These are phyloP conservation scores for Hemileccinum rubropunctum DNA, from an alignment of 768 basidiomycete species.

Conservation along the genomic window DNA sequence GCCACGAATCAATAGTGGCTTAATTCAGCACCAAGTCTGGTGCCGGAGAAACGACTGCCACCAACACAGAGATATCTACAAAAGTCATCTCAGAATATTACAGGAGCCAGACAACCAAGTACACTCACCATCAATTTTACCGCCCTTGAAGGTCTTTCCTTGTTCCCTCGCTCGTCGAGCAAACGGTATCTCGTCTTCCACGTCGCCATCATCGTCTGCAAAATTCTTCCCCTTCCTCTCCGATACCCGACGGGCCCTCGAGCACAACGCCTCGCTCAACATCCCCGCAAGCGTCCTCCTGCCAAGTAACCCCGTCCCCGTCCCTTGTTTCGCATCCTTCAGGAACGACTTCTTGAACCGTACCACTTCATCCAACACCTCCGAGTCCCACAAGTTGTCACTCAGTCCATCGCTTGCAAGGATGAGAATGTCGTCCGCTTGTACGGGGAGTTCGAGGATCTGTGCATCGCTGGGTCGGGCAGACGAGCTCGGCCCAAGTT, in stretches of 20 bases:
- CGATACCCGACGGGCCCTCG: constrained; percentile 68
- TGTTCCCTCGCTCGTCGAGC: constrained; percentile 73
- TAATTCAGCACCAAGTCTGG: constrained; percentile 21
- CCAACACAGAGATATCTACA: constrained; percentile 63
- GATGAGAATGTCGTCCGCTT: constrained; percentile 72
- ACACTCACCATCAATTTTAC: constrained; percentile 78
- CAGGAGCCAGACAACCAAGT: not conserved
- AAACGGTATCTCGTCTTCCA: constrained; percentile 71
- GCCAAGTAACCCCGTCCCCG: constrained; percentile 34
- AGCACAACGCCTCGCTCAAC: constrained; percentile 79
- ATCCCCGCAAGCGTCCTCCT: constrained; percentile 60
- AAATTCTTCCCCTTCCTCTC: constrained; percentile 39
- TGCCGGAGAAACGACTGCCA: constrained; percentile 59
- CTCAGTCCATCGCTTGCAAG: constrained; percentile 79
- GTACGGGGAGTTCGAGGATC: constrained; percentile 65
- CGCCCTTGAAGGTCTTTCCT: constrained; percentile 71
- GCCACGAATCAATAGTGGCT: not conserved
- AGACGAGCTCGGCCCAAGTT: constrained; percentile 60
- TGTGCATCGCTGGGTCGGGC: constrained; percentile 68
- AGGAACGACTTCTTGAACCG: constrained; percentile 48
- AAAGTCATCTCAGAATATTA: not conserved
- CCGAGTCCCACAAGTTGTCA: constrained; percentile 88
- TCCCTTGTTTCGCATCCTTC: constrained; percentile 17
- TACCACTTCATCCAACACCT: constrained; percentile 77
- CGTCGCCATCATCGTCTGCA: constrained; percentile 25